Conservation (phyloP, 768 basidiomycete genomes). For the Roridomyces roridus region DNA sequence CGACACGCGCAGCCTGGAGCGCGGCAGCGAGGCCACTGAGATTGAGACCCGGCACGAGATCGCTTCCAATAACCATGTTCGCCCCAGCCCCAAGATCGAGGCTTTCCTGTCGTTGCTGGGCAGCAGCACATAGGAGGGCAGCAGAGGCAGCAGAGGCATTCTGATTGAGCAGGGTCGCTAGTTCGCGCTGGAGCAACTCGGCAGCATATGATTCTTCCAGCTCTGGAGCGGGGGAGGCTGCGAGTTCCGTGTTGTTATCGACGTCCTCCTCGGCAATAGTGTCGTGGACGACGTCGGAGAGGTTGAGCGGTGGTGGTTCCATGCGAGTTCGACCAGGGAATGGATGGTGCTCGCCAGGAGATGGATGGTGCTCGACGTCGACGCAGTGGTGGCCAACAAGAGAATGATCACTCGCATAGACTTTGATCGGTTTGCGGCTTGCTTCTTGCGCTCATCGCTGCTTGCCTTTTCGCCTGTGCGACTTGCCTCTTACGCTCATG, state of each 20-base stretch:
- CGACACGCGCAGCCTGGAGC: constrained; percentile 69
- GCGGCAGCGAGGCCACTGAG: constrained; percentile 77
- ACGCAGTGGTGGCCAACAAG: no score
- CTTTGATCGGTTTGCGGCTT: no score
- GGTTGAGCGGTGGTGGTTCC: constrained; percentile 58
- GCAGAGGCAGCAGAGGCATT: constrained; percentile 75
- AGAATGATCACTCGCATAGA: no score
- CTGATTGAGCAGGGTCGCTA: constrained; percentile 75
- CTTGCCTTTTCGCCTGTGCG: no score
- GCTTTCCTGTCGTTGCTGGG: constrained; percentile 66
- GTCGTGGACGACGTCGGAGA: constrained; percentile 87
- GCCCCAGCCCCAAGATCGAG: constrained; percentile 40
- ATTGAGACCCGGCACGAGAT: constrained; percentile 47
- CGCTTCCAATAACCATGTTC: constrained; percentile 34
- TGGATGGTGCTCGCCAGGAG: no score
- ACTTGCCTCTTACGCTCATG: no score
- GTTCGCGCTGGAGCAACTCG: constrained; percentile 80
- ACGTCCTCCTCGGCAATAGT: constrained; percentile 63
- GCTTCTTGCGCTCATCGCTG: no score
- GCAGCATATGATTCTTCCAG: constrained; percentile 60
- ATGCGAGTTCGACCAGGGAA: no score
- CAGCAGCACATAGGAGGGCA: constrained; percentile 67
- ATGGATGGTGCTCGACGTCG: no score
- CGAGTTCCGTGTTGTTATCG: constrained; percentile 37
- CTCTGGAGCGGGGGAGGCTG: constrained; percentile 38